A percentile compares a stretch with the other conserved stretches of the same genome.
phyloP scores from a whole-genome alignment of 1,284 basidiomycete species.

The Peniophora sp. region DNA sequence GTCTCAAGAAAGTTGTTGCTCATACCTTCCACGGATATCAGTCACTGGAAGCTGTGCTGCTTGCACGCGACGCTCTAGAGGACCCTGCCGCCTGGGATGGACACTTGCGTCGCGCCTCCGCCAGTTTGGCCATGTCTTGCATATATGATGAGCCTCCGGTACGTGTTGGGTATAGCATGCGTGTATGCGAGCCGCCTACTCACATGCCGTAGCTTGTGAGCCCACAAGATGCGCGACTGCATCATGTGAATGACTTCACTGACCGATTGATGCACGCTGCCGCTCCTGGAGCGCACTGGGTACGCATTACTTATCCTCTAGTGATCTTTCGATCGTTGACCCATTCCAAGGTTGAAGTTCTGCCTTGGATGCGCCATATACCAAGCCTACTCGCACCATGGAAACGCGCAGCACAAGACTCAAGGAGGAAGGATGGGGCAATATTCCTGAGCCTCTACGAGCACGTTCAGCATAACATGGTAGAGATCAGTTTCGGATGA shows the following conservation, averaged over 20 bases:
- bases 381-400: conserved; percentile 6
- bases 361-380: neutral
- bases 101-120: conserved; percentile 10
- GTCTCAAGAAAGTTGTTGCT: conserved; percentile 9
- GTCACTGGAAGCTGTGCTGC: conserved; percentile 8
- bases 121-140: conserved; percentile 10
- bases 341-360: neutral
- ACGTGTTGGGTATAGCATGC: neutral
- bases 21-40: conserved; percentile 7
- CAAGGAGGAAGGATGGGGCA: conserved; percentile 8
- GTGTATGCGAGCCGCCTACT: neutral
- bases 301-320: conserved; percentile 10
- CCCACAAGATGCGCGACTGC: conserved; percentile 6
- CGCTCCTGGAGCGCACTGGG: conserved; percentile 10
- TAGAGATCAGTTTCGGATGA: neutral
- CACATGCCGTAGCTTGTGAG: conserved; percentile 4
- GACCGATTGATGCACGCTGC: conserved; percentile 10
- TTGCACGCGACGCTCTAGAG: conserved; percentile 4
- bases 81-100: conserved; percentile 9
- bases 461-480: conserved; percentile 4
- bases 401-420: conserved; percentile 9
- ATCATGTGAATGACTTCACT: conserved; percentile 9
- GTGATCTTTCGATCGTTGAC: neutral
- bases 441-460: conserved; percentile 9
- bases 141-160: conserved; percentile 6